A percentile compares a stretch with the other conserved stretches of the same genome.
Evolutionary conservation across 164 flowering plant species (phyloP).

Genomic region (Magnolia officinalis): DNA sequence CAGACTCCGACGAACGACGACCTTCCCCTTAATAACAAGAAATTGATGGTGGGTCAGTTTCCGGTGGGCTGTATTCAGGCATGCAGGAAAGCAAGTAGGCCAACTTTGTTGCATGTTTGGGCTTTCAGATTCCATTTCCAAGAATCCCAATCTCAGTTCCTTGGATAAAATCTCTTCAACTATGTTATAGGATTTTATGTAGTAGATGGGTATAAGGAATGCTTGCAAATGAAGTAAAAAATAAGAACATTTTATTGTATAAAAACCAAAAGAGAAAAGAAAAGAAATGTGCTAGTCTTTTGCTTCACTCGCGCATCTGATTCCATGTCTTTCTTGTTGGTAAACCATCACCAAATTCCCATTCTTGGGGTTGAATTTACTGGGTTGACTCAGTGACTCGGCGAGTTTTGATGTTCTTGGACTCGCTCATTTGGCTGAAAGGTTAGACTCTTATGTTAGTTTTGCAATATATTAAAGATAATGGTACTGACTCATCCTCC

Average conservation of each 20-base stretch:
- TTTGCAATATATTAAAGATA: no score
- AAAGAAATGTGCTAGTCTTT: constrained; percentile 13
- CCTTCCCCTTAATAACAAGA: constrained; percentile 13
- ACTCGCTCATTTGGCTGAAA: no score
- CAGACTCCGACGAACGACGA: constrained; percentile 11
- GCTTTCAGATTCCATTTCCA: not conserved
- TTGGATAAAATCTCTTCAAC: not conserved
- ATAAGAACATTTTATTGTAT: not conserved
- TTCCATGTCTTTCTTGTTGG: constrained; percentile 10
- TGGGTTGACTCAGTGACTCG: no score
- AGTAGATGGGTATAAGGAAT: constrained; percentile 7
- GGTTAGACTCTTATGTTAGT: no score
- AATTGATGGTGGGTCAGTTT: not conserved
- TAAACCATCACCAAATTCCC: no score
- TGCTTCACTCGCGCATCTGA: constrained; percentile 16
- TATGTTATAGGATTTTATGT: not conserved
- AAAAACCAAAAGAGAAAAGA: no score
- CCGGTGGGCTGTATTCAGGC: constrained; percentile 4
- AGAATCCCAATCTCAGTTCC: not conserved
- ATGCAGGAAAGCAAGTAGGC: constrained; percentile 6
- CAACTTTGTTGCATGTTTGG: constrained; percentile 12
- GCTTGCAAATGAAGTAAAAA: constrained; percentile 20
- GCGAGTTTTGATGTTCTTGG: no score
- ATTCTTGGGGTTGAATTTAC: no score
- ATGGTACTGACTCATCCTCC: no score